Percentiles rank a stretch among this genome's conserved stretches.
Conservation (phyloP, 805 yeast species). For the Starmerella gropengiesseri region DNA sequence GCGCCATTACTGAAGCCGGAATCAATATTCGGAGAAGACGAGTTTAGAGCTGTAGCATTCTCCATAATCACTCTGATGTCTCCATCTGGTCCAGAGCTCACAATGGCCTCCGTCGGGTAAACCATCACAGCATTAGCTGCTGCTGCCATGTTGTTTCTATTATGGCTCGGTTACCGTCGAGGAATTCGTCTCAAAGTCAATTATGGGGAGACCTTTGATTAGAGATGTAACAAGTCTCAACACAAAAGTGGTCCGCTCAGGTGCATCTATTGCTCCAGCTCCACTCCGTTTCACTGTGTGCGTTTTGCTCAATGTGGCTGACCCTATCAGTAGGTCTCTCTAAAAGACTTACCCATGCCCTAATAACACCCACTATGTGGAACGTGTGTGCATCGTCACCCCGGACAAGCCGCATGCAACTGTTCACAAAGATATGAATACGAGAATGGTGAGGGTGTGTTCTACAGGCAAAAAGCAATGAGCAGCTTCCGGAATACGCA, state of each 20-base stretch:
- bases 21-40: too few relatives aligned
- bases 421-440: not conserved
- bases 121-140: slow-evolving; percentile 1
- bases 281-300: not conserved
- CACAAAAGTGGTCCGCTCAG: not conserved
- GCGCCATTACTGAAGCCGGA: too few relatives aligned
- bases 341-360: not conserved
- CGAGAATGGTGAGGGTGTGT: too few relatives aligned
- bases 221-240: not conserved
- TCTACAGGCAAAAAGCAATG: too few relatives aligned
- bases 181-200: too few relatives aligned
- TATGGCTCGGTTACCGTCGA: too few relatives aligned
- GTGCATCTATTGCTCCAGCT: slow-evolving; percentile 1
- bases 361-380: not conserved
- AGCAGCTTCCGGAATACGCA: too few relatives aligned
- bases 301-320: slow-evolving; percentile 6
- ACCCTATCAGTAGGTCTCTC: slow-evolving; percentile 6
- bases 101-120: not conserved
- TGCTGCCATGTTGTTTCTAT: too few relatives aligned
- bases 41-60: too few relatives aligned
- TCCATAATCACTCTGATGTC: not conserved
- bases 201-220: too few relatives aligned
- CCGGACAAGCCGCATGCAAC: not conserved
- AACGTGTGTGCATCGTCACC: not conserved
- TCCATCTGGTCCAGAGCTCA: not conserved